Evolutionary conservation across 2,329 filamentous ascomycete species (phyloP).

Genomic region (Microdochium trichocladiopsis): DNA sequence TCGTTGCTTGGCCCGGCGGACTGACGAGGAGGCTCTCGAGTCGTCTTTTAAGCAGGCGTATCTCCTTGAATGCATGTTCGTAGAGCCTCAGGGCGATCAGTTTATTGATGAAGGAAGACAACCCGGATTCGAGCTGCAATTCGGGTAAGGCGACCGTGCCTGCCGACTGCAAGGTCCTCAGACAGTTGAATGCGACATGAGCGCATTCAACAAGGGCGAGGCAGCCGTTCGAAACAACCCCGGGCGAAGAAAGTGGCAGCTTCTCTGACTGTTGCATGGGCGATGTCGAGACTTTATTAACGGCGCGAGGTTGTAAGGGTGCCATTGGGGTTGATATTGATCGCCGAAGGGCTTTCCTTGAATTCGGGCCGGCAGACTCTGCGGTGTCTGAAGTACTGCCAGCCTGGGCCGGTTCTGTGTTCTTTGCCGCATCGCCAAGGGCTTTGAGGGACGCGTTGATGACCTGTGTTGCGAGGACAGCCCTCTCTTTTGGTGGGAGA

Average conservation of each 20-base stretch:
- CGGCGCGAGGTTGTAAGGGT: conserved; percentile 52
- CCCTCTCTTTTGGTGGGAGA: conserved; percentile 52
- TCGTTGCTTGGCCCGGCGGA: conserved; percentile 13
- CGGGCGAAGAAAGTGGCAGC: conserved; percentile 3
- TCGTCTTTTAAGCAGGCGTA: conserved; percentile 57
- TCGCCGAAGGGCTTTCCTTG: conserved; percentile 38
- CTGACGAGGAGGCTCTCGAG: conserved; percentile 35
- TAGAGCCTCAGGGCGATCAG: conserved; percentile 58
- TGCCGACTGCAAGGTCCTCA: conserved; percentile 50
- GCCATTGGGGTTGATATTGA: conserved; percentile 53
- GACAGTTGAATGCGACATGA: conserved; percentile 56
- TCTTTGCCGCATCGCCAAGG: conserved; percentile 59
- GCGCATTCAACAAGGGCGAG: conserved; percentile 62
- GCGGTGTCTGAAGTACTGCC: background rate
- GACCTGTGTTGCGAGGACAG: conserved; percentile 63
- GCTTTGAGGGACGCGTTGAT: conserved; percentile 65
- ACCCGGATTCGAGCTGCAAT: conserved; percentile 66
- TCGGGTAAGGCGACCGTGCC: conserved; percentile 48
- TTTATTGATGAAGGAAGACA: conserved; percentile 62
- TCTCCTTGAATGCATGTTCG: conserved; percentile 61
- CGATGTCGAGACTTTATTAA: conserved; percentile 53
- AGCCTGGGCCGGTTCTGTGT: conserved; percentile 24
- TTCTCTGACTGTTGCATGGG: conserved; percentile 27
- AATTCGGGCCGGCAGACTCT: conserved; percentile 26
- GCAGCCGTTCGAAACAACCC: conserved; percentile 30